phyloP scores from a whole-genome alignment of 305 asterid species.

The Solanum aculeatissimum region DNA sequence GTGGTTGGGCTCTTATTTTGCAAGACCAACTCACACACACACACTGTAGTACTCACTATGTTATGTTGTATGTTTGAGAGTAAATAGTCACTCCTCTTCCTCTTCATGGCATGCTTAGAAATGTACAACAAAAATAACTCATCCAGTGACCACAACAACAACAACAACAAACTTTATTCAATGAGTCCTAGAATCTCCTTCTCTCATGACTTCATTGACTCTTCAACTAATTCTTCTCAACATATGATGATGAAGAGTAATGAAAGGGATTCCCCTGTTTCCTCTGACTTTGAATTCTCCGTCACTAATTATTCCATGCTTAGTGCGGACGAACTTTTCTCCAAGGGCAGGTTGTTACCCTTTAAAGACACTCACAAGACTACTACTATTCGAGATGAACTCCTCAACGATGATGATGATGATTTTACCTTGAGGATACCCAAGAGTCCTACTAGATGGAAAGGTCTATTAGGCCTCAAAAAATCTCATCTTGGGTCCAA shows the following conservation, averaged over 20 bases:
- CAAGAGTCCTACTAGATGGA: constrained; percentile 57
- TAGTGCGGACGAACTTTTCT: constrained; percentile 77
- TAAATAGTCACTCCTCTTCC: neutral
- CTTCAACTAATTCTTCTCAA: neutral
- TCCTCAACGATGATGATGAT: constrained; percentile 16
- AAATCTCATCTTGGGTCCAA: constrained; percentile 66
- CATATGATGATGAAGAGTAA: constrained; percentile 1
- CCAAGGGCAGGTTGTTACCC: constrained; percentile 57
- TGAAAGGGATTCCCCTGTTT: constrained; percentile 54
- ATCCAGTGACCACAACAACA: constrained; percentile 25
- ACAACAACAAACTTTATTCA: constrained; percentile 13
- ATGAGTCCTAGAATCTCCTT: constrained; percentile 83
- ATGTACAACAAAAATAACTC: constrained; percentile 44
- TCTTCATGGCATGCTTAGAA: constrained; percentile 39
- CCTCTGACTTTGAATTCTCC: constrained; percentile 82
- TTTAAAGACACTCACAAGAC: constrained; percentile 27
- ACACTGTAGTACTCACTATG: neutral
- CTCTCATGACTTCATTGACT: constrained; percentile 69
- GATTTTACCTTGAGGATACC: constrained; percentile 46
- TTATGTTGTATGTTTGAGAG: neutral
- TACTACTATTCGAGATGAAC: constrained; percentile 63
- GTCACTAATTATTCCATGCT: constrained; percentile 57
- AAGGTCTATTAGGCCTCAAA: constrained; percentile 55
- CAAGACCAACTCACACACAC: neutral
- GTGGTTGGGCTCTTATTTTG: neutral